A percentile compares a stretch with the other conserved stretches of the same genome.
phyloP scores from a whole-genome alignment of 2,329 filamentous ascomycete species.

The Calycina herbarum region DNA sequence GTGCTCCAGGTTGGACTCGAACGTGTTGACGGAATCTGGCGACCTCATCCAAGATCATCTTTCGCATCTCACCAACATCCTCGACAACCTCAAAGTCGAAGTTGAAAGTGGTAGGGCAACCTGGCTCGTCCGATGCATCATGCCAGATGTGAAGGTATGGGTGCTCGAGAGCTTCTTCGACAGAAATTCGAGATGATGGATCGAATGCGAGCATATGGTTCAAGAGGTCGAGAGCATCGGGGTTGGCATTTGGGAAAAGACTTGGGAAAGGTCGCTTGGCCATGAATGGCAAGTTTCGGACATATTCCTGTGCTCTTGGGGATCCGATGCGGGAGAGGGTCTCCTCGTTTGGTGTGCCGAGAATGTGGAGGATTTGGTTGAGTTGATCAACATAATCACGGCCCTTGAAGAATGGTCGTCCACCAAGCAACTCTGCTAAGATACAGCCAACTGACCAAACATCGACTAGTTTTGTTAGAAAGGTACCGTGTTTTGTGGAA shows the following conservation, averaged over 20 bases:
- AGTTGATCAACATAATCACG: conserved; percentile 99
- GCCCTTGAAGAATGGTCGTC: conserved; percentile 98
- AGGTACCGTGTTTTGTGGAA: background rate
- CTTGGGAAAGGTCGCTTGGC: conserved; percentile 85
- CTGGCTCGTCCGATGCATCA: conserved; percentile 92
- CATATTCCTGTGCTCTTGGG: conserved; percentile 94
- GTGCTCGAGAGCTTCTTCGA: conserved; percentile 94
- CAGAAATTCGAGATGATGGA: conserved; percentile 86
- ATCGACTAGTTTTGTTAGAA: conserved; percentile 66
- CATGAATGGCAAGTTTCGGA: conserved; percentile 94
- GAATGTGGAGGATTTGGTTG: conserved; percentile 97
- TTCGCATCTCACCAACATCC: conserved; percentile 90
- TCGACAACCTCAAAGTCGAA: conserved; percentile 99
- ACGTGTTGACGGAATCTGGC: conserved; percentile 69
- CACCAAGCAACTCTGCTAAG: conserved; percentile 90
- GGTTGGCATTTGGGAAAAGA: conserved; percentile 93
- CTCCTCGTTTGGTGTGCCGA: conserved; percentile 94
- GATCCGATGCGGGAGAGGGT: conserved; percentile 93
- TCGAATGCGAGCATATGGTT: conserved; percentile 98
- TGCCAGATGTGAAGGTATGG: conserved; percentile 95
- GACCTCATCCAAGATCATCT: conserved; percentile 97
- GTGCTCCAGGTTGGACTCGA: conserved; percentile 37
- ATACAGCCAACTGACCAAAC: conserved; percentile 99
- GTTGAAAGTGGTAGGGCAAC: conserved; percentile 92
- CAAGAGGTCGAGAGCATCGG: conserved; percentile 89